Percentiles rank a stretch among this genome's conserved stretches.
Conservation (phyloP, 768 basidiomycete genomes). For the Mrakia blollopis region DNA sequence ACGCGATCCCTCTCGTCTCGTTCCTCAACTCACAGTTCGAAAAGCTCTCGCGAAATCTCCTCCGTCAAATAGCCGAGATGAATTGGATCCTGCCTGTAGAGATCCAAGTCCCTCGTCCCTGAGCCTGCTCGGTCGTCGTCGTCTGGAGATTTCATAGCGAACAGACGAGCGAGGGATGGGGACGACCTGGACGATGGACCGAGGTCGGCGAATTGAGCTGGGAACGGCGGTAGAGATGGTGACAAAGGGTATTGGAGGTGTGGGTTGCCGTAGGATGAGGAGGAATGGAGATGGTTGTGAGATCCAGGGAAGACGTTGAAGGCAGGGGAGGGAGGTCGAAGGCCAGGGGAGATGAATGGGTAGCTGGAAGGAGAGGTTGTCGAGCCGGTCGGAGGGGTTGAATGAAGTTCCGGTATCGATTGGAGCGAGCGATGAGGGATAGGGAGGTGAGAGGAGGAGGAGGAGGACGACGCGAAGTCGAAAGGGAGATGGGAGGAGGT, state of each 20-base stretch:
- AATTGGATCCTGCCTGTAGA: neutral
- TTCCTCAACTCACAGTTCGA: neutral
- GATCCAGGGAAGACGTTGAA: neutral
- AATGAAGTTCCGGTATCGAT: neutral
- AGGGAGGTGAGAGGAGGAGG: neutral
- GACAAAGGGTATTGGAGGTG: neutral
- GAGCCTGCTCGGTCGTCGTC: neutral
- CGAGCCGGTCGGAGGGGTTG: neutral
- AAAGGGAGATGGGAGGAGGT: neutral
- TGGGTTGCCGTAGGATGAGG: neutral
- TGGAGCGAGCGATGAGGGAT: neutral
- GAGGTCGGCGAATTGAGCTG: conserved; percentile 2
- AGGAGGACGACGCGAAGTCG: neutral
- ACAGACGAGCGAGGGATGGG: neutral
- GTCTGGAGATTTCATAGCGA: neutral
- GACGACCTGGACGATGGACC: neutral
- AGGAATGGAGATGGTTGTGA: neutral
- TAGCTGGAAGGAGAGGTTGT: neutral
- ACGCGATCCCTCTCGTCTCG: no score
- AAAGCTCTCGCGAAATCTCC: neutral
- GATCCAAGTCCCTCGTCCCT: neutral
- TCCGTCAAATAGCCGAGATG: neutral
- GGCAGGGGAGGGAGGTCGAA: neutral
- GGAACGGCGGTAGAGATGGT: neutral
- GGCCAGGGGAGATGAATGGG: neutral